Base-by-base conservation (phyloP, 2,329 filamentous ascomycete species). In the Penicillium sp. region DNA sequence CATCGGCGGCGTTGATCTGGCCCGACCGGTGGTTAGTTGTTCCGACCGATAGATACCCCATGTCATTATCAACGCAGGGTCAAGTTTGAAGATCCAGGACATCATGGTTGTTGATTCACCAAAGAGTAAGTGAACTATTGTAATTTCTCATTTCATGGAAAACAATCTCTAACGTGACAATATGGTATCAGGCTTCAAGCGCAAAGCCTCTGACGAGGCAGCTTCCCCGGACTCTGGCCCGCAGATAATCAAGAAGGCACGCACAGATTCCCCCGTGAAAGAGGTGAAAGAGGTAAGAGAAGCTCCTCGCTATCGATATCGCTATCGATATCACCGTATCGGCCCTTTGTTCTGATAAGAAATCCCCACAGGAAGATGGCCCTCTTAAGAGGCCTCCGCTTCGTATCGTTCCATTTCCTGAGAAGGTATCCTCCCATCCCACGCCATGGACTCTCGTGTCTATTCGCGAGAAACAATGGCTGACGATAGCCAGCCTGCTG, bases 331-430 rank as follows among this genome's bases (percentile, higher is more conserved):
- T 43, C 5, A 1, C 44, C 29, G n/a, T n/a, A n/a, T 40, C 37
- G 45, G 31, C 2, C 8, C 3, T 38, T 55, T 42, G 22, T 18
- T 50, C 50, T 57, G 26, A 42, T 20, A 29, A 9, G 16, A 13
- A 38, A 45, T 5, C 7, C 31, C 51, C 76, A 35, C 16, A 83
- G 63, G 69, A 73, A 60, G 66, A 70, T 59, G 65, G 67, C 32
- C 52, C 62, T 9, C 44, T 76, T 8, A 77, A 81, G 16, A 83
- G 83, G 67, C 82, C 82, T 57, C 71, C 73, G 22, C 72, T 77
- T 63, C 86, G 86, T 64, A 84, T 86, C 18, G 90, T 95, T 35
- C 90, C 89, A 2, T 97, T 94, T 67, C 92, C 92, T 1, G 92
- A 96, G 75, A 97, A 95, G 81, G 88, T 89, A 60, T 75, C 54